Percentiles rank a stretch among this genome's conserved stretches.
These are phyloP conservation scores for Neocallimastix lanati DNA, from an alignment of 192 early-diverging fungal species.

Conservation along the genomic window DNA sequence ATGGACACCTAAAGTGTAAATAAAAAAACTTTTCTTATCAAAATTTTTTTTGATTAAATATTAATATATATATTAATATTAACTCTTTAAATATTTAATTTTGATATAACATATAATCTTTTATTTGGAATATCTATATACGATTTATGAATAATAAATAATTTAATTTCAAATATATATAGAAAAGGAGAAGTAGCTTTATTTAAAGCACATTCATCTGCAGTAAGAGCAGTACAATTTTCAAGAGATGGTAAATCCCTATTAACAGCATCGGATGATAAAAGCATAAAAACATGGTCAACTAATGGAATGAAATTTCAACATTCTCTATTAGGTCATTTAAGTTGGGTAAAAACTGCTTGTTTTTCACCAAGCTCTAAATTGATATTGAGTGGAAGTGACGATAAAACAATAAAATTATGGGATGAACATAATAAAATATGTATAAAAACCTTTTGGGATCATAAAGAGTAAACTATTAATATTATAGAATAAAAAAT, in stretches of 20 bases:
- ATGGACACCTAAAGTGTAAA: constrained; percentile 42
- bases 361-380: constrained; percentile 25
- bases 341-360: constrained; percentile 40
- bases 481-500: too few relatives aligned
- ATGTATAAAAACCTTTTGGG: constrained; percentile 41
- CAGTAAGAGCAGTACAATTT: constrained; percentile 33
- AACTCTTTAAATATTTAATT: too few relatives aligned
- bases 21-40: too few relatives aligned
- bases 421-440: constrained; percentile 28
- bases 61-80: too few relatives aligned
- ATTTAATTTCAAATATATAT: too few relatives aligned
- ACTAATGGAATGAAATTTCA: constrained; percentile 32
- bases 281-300: constrained; percentile 41
- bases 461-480: constrained; percentile 21
- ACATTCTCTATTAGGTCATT: constrained; percentile 30
- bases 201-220: constrained; percentile 38
- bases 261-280: constrained; percentile 35
- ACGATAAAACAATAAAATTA: constrained; percentile 38
- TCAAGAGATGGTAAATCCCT: constrained; percentile 22
- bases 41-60: too few relatives aligned
- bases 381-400: constrained; percentile 30
- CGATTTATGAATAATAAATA: too few relatives aligned
- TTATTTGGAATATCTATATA: too few relatives aligned
- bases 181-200: constrained; percentile 40
- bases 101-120: too few relatives aligned